Base-by-base conservation (phyloP, 768 basidiomycete genomes). In the Russula lepida region DNA sequence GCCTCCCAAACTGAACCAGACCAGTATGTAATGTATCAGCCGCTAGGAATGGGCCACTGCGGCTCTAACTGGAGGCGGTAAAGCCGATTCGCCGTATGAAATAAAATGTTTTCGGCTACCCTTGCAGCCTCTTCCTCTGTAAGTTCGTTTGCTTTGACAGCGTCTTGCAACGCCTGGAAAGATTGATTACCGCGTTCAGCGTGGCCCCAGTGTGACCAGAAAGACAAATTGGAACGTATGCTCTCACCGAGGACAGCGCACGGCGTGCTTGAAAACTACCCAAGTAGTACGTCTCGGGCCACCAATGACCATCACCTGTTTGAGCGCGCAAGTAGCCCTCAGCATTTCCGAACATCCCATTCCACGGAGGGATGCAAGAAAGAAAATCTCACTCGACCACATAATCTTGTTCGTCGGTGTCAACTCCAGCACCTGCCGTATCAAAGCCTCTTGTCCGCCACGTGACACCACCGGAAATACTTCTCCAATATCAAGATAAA, bases 251-350 rank as follows among this genome's bases (percentile, higher is more conserved):
- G 61, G 75, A 86, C 33, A 92, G 71, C 0, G 78, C 83, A 43
- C 81, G 69, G 27, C 89, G 79, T 3, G 85, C 81, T 72, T 91
- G 89, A 1, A 79, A 48, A 6, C 76, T 78, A 3, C 82, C 86
- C 13, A 91, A 75, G 69, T 89, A 89, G 67, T 80, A 92, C 0
- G 81, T 78, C 68, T 90, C 89, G 3, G 89, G 89, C 82, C 86
- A 89, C 81, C 84, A 83, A 66, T 83, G 82, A 9, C 81, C 83
- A 66, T 89, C 85, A 49, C 82, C 81, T 80, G 61, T 48, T 25
- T 54, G 65, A 41, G 30, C 37, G 37, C 41, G 6, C 28, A n/a
- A n/a, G 12, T 50, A 13, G 4, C 41, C 30, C 62, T 41, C 28
- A 5, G 35, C 21, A 25, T 37, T 30, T 25, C 5, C n/a, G n/a